These are phyloP conservation scores for Phoenix dactylifera DNA, from an alignment of 176 grass and related monocot species.

Conservation along the genomic window DNA sequence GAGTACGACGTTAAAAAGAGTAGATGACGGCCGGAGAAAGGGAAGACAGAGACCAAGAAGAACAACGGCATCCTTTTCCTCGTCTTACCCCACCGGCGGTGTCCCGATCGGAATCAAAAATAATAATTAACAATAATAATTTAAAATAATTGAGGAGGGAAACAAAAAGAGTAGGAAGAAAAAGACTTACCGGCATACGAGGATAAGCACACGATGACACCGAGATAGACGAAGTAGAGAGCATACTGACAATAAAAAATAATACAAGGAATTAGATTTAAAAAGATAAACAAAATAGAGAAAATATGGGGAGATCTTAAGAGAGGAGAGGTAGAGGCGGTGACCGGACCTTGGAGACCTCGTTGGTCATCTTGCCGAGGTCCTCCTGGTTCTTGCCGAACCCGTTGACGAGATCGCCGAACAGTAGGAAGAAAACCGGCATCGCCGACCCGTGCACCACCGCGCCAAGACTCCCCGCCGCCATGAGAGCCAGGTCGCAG, in stretches of 20 bases:
- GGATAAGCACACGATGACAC: constrained; percentile 72
- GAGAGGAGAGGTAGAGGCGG: neutral
- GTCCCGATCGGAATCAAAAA: constrained; percentile 18
- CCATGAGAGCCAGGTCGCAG: constrained; percentile 78
- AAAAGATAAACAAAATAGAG: neutral
- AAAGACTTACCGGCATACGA: constrained; percentile 63
- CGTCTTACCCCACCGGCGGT: constrained; percentile 40
- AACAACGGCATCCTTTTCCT: constrained; percentile 4
- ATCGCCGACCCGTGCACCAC: constrained; percentile 89
- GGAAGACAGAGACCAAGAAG: no score
- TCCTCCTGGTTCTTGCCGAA: constrained; percentile 95
- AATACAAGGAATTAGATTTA: neutral
- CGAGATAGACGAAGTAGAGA: constrained; percentile 97
- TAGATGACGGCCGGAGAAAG: no score
- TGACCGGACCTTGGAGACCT: constrained; percentile 82
- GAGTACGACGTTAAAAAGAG: no score
- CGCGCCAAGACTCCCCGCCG: constrained; percentile 56
- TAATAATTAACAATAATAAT: neutral
- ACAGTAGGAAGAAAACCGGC: constrained; percentile 96
- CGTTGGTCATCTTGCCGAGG: constrained; percentile 78
- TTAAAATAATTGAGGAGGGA: constrained; percentile 1
- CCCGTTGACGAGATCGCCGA: constrained; percentile 92
- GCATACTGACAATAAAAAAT: constrained; percentile 46
- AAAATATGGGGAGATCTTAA: constrained; percentile 1
- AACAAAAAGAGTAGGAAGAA: neutral